A percentile compares a stretch with the other conserved stretches of the same genome.
Evolutionary conservation across 1,139 yeast species (phyloP).

Genomic region (Debaryomyces coudertii): DNA sequence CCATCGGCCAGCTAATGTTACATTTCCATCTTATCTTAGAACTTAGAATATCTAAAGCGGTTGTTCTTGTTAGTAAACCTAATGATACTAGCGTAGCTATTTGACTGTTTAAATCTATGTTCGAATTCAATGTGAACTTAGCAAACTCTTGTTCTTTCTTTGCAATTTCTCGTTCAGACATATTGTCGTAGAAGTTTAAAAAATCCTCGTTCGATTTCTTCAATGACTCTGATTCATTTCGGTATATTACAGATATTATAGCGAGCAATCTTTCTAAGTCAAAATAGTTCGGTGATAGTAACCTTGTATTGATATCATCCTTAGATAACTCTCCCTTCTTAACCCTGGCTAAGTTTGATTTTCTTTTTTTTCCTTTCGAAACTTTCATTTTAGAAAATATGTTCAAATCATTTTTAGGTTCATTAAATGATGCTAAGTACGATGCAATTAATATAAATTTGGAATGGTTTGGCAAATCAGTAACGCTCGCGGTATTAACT

Average conservation of each 20-base stretch:
- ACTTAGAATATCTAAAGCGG: slow-evolving; percentile 59
- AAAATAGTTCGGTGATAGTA: slow-evolving; percentile 63
- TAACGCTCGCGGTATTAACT: slow-evolving; percentile 19
- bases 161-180: slow-evolving; percentile 34
- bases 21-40: slow-evolving; percentile 68
- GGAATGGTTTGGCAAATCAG: slow-evolving; percentile 57
- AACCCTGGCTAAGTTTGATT: slow-evolving; percentile 33
- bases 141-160: slow-evolving; percentile 36
- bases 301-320: slow-evolving; percentile 53
- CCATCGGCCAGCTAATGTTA: slow-evolving; percentile 57
- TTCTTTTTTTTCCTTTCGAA: slow-evolving; percentile 40
- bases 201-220: slow-evolving; percentile 29
- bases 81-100: slow-evolving; percentile 62
- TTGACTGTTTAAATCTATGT: slow-evolving; percentile 57
- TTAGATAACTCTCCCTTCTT: slow-evolving; percentile 42
- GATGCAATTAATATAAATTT: slow-evolving; percentile 68
- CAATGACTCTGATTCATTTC: slow-evolving; percentile 39
- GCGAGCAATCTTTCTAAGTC: slow-evolving; percentile 73
- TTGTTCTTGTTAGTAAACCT: slow-evolving; percentile 54
- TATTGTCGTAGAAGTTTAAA: slow-evolving; percentile 32
- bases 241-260: slow-evolving; percentile 60
- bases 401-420: slow-evolving; percentile 60
- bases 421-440: slow-evolving; percentile 69
- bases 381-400: slow-evolving; percentile 63
- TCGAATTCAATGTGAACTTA: slow-evolving; percentile 38